Evolutionary conservation across 257 asterid genomes (phyloP), one percentile per base, ranked within the genome.

Genomic region (Nicotiana tabacum): DNA sequence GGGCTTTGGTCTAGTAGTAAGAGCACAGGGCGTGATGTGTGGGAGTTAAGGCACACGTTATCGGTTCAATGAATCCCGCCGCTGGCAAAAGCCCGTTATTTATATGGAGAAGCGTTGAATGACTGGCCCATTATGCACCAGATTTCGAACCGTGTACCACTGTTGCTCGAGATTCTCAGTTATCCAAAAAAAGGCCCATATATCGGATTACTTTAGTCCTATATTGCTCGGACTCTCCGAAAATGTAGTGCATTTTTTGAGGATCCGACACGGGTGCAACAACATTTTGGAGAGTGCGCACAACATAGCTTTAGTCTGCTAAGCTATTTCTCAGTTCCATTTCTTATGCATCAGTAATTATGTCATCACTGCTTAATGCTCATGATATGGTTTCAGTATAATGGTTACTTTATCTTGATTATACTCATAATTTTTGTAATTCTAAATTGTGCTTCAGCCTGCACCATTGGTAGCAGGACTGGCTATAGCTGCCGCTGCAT

Each of bases 401-500:
- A 30, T 13, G 43, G 70, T 29, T 13, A 30, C 43, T 72, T 24
- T 51, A 6, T 72, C 60, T 72, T 74, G 43, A 27, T 74, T 13
- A 48, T 55, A 51, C 64, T 74, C 43, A 13, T 24, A 27, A 72
- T 12, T 72, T 12, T 21, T 18, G 0, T 24, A 6, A 27, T 51
- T 74, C 62, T 27, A 24, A 74, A 74, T 48, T 74, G 43, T 74
- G 80, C 80, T 11, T 85, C 92, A 95, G 98, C 62, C 80, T 62
- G 11, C 94, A 24, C 97, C 98, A 3, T 83, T 95, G 33, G 64
- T 93, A 27, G 97, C 93, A 37, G 98, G 98, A 78, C 56, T 90
- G 87, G 91, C 97, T 37, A 84, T 93, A 77, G 97, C 97, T 16
- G 95, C 92, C 66, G 93, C 90, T 39, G 98, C 98, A 65, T 89